Base-by-base conservation (phyloP, 2,329 filamentous ascomycete species). In the Fusarium haematococcum region DNA sequence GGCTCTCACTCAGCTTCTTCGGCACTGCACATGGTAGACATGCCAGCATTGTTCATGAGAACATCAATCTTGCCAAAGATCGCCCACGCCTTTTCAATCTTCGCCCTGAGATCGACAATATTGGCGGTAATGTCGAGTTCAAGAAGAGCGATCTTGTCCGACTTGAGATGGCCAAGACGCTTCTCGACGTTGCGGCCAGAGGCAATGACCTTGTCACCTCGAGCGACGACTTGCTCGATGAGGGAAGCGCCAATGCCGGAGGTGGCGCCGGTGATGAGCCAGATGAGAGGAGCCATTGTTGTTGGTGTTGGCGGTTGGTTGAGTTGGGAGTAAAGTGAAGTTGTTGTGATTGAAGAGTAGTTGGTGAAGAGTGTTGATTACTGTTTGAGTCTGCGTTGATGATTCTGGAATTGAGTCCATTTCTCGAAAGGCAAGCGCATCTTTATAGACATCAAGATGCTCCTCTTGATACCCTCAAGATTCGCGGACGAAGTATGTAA, bases 31-130 rank as follows among this genome's bases (percentile, higher is more conserved):
- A 58, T 25, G 0, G 33, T n/a, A 1, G 56, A 58, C 56, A 58
- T 58, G 56, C 33, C 56, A 13, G 56, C 56, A 41, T 58, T 58
- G 23, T 58, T 58, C 56, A 58, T 58, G 16, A 58, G 56, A n/a
- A 58, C 33, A n/a, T 58, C 56, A 39, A 58, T 20, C 16, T 41
- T 58, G 6, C 56, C 56, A 58, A 58, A 58, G 33, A 58, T 39
- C 2, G 6, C 35, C 56, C 56, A 58, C 1, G 56, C 35, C 16
- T 20, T 41, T 2, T 41, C n/a, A 16, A 27, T 41, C 23, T 58
- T 25, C 8, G 18, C 4, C 33, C 25, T 20, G 16, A 41, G 37
- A 2, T 57, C 56, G 16, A 10, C 56, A 18, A 58, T 25, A 5
- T n/a, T 23, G 35, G 56, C 35, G 5, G 56, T 39, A 23, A 39